Conservation (phyloP, 768 basidiomycete species). For the Suillus discolor region DNA sequence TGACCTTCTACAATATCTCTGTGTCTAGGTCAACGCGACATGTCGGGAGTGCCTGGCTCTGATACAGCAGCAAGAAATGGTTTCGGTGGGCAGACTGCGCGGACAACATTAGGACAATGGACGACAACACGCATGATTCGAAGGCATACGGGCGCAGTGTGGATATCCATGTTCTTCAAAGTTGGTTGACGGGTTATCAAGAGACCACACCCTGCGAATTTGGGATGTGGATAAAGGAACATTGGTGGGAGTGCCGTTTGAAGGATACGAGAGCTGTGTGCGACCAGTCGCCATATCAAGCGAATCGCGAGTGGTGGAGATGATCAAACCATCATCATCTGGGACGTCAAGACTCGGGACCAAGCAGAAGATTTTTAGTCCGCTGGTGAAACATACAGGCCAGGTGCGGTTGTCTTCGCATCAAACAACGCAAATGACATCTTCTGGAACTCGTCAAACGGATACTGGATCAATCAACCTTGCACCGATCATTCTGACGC, state of each 20-base stretch:
- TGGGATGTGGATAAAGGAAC: background rate
- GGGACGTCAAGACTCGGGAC: background rate
- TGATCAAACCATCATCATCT: constrained; percentile 12
- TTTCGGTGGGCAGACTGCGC: too few relatives aligned
- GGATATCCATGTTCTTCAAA: too few relatives aligned
- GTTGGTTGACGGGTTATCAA: background rate
- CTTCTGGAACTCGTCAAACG: background rate
- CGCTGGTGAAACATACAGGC: background rate
- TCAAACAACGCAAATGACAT: background rate
- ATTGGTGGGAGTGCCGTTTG: background rate
- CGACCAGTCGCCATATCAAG: constrained; percentile 14
- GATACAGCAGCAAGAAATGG: background rate
- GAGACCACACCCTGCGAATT: background rate
- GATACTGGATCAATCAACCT: background rate
- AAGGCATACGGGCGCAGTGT: too few relatives aligned
- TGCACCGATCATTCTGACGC: background rate
- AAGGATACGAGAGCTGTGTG: constrained; percentile 5
- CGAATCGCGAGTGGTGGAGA: constrained; percentile 11
- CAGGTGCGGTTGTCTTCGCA: background rate
- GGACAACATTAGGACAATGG: too few relatives aligned
- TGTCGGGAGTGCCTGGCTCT: background rate
- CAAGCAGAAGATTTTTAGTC: background rate
- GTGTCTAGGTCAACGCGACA: background rate
- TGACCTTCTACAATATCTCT: background rate
- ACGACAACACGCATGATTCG: too few relatives aligned